phyloP scores from a whole-genome alignment of 2,329 filamentous ascomycete genomes.

The Huntiella moniliformis region DNA sequence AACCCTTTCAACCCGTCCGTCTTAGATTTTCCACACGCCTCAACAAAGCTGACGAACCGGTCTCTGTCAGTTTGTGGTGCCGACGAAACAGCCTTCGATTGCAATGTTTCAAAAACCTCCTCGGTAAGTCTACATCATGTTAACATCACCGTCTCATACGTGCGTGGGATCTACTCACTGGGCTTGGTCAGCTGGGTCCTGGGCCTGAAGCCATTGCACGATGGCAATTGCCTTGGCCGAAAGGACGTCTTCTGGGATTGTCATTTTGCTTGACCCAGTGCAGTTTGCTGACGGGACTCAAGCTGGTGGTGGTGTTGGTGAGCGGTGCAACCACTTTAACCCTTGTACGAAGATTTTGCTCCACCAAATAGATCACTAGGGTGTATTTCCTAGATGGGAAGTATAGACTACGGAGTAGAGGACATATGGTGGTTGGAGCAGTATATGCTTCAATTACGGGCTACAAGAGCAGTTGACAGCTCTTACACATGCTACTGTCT shows the following conservation, averaged over 20 bases:
- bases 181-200: slow-evolving; percentile 10
- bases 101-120: slow-evolving; percentile 33
- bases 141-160: background rate
- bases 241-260: slow-evolving; percentile 8
- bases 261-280: background rate
- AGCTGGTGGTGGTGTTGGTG: too few relatives aligned
- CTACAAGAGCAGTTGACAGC: too few relatives aligned
- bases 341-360: too few relatives aligned
- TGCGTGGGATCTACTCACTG: slow-evolving; percentile 1
- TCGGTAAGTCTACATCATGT: background rate
- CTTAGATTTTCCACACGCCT: slow-evolving; percentile 35
- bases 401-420: too few relatives aligned
- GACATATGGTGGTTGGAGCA: too few relatives aligned
- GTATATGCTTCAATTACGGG: too few relatives aligned
- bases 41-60: slow-evolving; percentile 27
- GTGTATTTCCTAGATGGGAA: too few relatives aligned
- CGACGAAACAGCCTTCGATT: slow-evolving; percentile 17
- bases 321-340: too few relatives aligned
- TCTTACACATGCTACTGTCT: too few relatives aligned
- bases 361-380: too few relatives aligned
- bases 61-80: slow-evolving; percentile 8
- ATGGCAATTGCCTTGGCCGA: slow-evolving; percentile 9
- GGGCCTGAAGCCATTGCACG: slow-evolving; percentile 13
- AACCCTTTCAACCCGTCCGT: slow-evolving; percentile 25
- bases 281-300: too few relatives aligned